phyloP scores from a whole-genome alignment of 352 stramenopile genomes.

The Pythium folliculosum region DNA sequence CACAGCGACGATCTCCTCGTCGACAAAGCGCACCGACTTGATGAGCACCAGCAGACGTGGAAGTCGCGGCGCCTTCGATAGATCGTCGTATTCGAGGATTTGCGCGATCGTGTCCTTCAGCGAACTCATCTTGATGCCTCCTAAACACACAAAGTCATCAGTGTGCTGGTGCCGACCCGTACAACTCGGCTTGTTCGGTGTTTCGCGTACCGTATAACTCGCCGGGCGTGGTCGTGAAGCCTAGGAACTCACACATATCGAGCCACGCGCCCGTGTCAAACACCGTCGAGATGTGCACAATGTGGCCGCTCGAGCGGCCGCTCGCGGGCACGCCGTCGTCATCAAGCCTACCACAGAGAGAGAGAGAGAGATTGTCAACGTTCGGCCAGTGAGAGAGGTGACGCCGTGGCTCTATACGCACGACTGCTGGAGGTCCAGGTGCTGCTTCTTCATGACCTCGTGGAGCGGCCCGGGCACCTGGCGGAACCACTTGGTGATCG shows the following conservation, averaged over 20 bases:
- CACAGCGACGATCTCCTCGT: slow-evolving; percentile 79
- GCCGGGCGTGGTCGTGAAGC: slow-evolving; percentile 47
- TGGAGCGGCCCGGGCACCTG: slow-evolving; percentile 69
- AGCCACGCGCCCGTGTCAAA: slow-evolving; percentile 85
- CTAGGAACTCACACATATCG: slow-evolving; percentile 71
- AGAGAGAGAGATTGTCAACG: too few relatives aligned
- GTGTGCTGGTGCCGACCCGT: too few relatives aligned
- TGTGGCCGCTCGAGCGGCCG: slow-evolving; percentile 44
- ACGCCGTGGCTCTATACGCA: slow-evolving; percentile 20
- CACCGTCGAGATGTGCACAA: slow-evolving; percentile 53
- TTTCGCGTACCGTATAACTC: slow-evolving; percentile 59
- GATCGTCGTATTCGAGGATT: slow-evolving; percentile 67
- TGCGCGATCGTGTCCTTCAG: slow-evolving; percentile 59
- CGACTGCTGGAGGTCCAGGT: slow-evolving; percentile 37
- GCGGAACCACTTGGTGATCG: slow-evolving; percentile 77
- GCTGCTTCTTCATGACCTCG: slow-evolving; percentile 77
- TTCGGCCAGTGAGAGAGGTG: too few relatives aligned
- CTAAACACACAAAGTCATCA: slow-evolving; percentile 25
- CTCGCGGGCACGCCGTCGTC: slow-evolving; percentile 43
- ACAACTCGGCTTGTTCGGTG: too few relatives aligned
- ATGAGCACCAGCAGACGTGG: slow-evolving; percentile 71
- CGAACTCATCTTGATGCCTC: slow-evolving; percentile 63
- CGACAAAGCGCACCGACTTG: slow-evolving; percentile 80
- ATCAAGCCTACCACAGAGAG: slow-evolving; percentile 37
- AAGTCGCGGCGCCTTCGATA: slow-evolving; percentile 44